Base-by-base conservation (phyloP, 2,329 filamentous ascomycete species). In the Neofusicoccum laricinum region DNA sequence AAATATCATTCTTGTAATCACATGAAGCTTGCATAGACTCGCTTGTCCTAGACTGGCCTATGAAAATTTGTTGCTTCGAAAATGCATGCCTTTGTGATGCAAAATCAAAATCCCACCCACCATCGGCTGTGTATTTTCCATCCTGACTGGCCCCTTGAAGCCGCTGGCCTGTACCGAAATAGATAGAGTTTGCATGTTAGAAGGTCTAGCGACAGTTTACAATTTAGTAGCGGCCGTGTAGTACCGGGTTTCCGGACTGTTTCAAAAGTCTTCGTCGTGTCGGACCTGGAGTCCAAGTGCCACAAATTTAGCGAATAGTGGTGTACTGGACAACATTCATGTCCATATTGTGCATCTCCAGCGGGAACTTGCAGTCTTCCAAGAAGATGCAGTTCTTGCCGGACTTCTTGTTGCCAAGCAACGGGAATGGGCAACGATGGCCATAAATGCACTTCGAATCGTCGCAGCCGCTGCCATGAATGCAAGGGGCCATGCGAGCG, bases 401-500 rank as follows among this genome's bases (percentile, higher is more conserved):
- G 57, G 77, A 80, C 41, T 83, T 83, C 32, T 80, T 78, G 19
- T 70, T 72, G 53, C 71, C 77, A 12, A 70, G 66, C 15, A 69
- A 68, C 0, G 80, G 80, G 66, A 85, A 84, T 17, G 85, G 85
- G 70, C 86, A 89, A 40, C 84, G 81, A 73, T 89, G 86, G 21
- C 86, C 86, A 70, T 88, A 88, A 59, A 88, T 88, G 74, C 86
- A 89, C 65, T 83, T 83, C 1, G 80, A 72, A 66, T 88, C 86
- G 58, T 85, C 79, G 69, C 86, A 89, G 14, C 79, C 79, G 57
- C 81, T 79, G 11, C 85, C 85, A 69, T 84, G 84, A 64, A 80
- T 80, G 70, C 86, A 89, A 25, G 86, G 85, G 3, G 85, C 86
- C 84, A 88, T 87, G 58, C 86, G 82, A 53, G 86, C 85, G 19